Base-by-base conservation (phyloP, 805 yeast species). In the Huiozyma sinensis region DNA sequence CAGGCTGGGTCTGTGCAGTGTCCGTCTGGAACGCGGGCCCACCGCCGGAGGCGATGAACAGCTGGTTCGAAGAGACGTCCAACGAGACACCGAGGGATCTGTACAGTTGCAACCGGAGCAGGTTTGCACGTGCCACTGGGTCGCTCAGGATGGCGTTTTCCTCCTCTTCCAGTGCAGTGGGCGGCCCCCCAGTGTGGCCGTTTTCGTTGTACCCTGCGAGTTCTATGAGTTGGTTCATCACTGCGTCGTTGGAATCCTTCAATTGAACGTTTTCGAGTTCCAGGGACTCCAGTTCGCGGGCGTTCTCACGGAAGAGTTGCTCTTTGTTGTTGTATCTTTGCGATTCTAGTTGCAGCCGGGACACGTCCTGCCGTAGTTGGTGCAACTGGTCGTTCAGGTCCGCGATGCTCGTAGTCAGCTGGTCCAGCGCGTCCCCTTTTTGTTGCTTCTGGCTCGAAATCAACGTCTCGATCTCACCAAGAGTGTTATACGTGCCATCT, bases 81-180 rank as follows among this genome's bases (percentile, higher is more conserved):
- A 76, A 56, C 39, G 67, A 67, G 6, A 83, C 57, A 1, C 88
- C 90, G 47, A 81, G 55, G 38, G 75, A 75, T 50, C 77, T 73
- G 58, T 69, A 82, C 13, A 83, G 63, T 52, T 76, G 75, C 41
- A 38, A 27, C 28, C 28, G 29, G 12, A 38, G 32, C 7, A 38
- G 7, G 12, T 38, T 38, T 28, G 32, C 40, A 8, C 35, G 17
- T 6, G 24, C 41, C 5, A 13, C 13, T 28, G 40, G 40, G 6
- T 41, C 42, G 17, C 13, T 30, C 3, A 31, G 7, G 10, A 24
- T 24, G 4, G 9, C 8, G 5, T 28, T 24, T 11, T 28, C 40
- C 27, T 40, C 29, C 10, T 8, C 24, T 33, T 41, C 11, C 28
- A 29, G 29, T 44, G 27, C 8, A 33, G 33, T 9, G 33, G n/a